Evolutionary conservation across 768 basidiomycete genomes (phyloP).

Genomic region (Russula sp.): DNA sequence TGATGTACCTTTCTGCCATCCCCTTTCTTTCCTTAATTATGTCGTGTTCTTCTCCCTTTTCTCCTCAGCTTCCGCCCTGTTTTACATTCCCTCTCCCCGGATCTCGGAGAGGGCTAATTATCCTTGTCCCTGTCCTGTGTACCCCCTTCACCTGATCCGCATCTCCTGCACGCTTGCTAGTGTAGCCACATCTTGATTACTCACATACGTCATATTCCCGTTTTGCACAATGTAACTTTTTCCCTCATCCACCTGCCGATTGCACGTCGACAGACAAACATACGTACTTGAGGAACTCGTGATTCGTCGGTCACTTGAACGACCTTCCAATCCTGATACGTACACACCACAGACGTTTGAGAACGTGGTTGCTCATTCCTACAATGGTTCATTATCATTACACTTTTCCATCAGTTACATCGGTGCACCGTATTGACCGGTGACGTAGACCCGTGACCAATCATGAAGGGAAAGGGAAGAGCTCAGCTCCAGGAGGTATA

Average conservation of each 20-base stretch:
- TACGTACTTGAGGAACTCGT: not conserved
- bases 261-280: not conserved
- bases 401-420: constrained; percentile 16
- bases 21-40: not conserved
- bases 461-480: constrained; percentile 1
- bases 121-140: not conserved
- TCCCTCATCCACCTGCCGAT: not conserved
- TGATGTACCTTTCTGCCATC: not conserved
- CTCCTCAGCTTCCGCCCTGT: not conserved
- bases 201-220: constrained; percentile 9
- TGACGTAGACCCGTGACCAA: constrained; percentile 4
- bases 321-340: not conserved
- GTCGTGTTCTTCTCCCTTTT: not conserved
- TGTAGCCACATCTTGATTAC: constrained; percentile 12
- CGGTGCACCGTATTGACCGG: not conserved
- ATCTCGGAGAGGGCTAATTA: constrained; percentile 8
- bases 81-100: constrained; percentile 1
- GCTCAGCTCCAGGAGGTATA: constrained; percentile 9
- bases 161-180: constrained; percentile 5
- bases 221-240: constrained; percentile 12
- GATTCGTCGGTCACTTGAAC: not conserved
- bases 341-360: constrained; percentile 7
- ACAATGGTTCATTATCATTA: constrained; percentile 7
- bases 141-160: not conserved
- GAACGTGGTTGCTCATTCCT: not conserved